Evolutionary conservation across 495 filamentous ascomycete genomes (phyloP), one percentile per base, ranked within the genome.

Genomic region (Xylaria palmicola): DNA sequence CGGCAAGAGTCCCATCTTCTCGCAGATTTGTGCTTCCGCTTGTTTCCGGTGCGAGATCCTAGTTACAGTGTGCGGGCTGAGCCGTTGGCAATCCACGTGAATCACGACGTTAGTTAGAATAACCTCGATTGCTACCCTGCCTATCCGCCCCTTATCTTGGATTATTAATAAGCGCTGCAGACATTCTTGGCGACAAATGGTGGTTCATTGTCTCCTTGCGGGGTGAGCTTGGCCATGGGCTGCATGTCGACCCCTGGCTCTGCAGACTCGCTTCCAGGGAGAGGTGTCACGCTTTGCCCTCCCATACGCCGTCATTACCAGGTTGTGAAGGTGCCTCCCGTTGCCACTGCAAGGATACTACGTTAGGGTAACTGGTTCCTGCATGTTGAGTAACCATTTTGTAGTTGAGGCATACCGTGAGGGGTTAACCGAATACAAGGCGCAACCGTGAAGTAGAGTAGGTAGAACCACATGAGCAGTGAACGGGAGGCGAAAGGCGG

Each of bases 211-310:
- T 20, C 39, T 26, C 30, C 53, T 44, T 41, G 47, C 37, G 15
- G 57, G 50, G 15, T 34, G 20, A 17, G 56, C 56, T 59, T 50
- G 44, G 32, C 56, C 20, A 40, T 30, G 24, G 26, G 32, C 50
- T 59, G 56, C 44, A 59, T 59, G 34, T 45, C 34, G 24, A 40
- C 45, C 56, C 56, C 30, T 39, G 56, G 15, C 20, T 20, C 13
- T 59, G 56, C 56, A 59, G 44, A 13, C 41, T 59, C 41, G 44
- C 45, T 59, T 49, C 56, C 56, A 50, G 47, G 3, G 5, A 59
- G 29, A 30, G 20, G 26, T 17, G 17, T 34, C 19, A 15, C 22
- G 8, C n/a, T 49, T 24, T 37, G 44, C 41, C 13, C 41, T 32
- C n/a, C 27, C 39, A 17, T 44, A 24, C 37, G 39, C 17, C 39